A percentile compares a stretch with the other conserved stretches of the same genome.
These are phyloP conservation scores for Pichia membranifaciens DNA, from an alignment of 805 yeast species.

Conservation along the genomic window DNA sequence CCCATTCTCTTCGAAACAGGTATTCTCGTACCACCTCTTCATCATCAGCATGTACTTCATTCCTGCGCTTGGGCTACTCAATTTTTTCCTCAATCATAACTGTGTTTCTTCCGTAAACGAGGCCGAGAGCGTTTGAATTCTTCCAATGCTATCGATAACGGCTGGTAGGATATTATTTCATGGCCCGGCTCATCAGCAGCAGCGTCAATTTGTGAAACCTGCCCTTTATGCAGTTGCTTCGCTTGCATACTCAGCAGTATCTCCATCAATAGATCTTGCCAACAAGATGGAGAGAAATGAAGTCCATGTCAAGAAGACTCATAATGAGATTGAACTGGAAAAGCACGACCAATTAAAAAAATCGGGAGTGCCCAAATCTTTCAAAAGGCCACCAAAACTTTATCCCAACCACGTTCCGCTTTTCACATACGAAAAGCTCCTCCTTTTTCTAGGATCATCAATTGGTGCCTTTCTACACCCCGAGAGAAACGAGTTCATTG, in stretches of 20 bases:
- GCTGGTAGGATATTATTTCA: no score
- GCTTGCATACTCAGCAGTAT: slow-evolving; percentile 14
- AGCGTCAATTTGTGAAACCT: slow-evolving; percentile 8
- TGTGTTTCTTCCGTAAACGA: no score
- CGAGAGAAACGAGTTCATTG: slow-evolving; percentile 67
- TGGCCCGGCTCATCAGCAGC: not conserved
- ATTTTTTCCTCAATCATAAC: no score
- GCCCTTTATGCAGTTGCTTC: slow-evolving; percentile 17
- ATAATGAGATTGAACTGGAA: slow-evolving; percentile 25
- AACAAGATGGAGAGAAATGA: slow-evolving; percentile 52
- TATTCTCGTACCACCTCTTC: no score
- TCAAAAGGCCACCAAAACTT: slow-evolving; percentile 37
- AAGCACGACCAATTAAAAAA: slow-evolving; percentile 11
- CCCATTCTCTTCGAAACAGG: no score
- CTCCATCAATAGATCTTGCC: slow-evolving; percentile 49
- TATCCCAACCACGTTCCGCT: slow-evolving; percentile 82
- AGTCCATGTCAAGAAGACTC: slow-evolving; percentile 32
- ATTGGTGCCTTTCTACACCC: slow-evolving; percentile 74
- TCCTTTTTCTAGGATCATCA: slow-evolving; percentile 68
- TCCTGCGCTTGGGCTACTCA: no score
- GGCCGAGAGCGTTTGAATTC: not conserved
- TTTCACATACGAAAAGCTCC: slow-evolving; percentile 50
- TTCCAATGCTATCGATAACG: not conserved
- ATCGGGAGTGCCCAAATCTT: slow-evolving; percentile 20
- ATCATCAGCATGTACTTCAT: no score